Conservation (phyloP, 352 stramenopile species). For the Pythium dissimile region DNA sequence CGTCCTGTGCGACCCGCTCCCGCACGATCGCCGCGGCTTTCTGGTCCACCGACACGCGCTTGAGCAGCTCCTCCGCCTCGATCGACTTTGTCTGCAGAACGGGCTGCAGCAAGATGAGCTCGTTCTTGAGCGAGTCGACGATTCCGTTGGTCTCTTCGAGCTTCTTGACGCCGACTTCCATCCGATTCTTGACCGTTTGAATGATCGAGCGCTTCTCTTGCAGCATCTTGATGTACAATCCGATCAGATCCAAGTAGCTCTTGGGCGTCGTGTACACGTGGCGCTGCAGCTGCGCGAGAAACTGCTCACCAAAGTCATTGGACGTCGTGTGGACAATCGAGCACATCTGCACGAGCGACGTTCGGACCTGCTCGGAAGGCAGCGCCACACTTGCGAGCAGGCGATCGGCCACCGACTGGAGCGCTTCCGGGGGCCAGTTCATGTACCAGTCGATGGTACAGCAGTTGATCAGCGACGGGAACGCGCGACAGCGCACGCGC, state of each 20-base stretch:
- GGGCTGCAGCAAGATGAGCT: slow-evolving; percentile 91
- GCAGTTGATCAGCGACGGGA: slow-evolving; percentile 95
- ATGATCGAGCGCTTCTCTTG: slow-evolving; percentile 79
- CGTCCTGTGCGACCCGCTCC: slow-evolving; percentile 86
- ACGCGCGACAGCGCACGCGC: slow-evolving; percentile 90
- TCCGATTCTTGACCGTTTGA: slow-evolving; percentile 83
- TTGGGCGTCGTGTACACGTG: slow-evolving; percentile 97
- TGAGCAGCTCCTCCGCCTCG: slow-evolving; percentile 90
- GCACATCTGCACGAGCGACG: slow-evolving; percentile 88
- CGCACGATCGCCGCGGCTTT: slow-evolving; percentile 88
- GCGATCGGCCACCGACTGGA: slow-evolving; percentile 88
- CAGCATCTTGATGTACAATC: slow-evolving; percentile 92
- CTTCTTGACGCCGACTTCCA: slow-evolving; percentile 92
- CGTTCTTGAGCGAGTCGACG: slow-evolving; percentile 90
- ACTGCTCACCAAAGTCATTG: slow-evolving; percentile 83
- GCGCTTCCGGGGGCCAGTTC: slow-evolving; percentile 91
- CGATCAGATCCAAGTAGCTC: slow-evolving; percentile 95
- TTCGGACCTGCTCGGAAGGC: slow-evolving; percentile 65
- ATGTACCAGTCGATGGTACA: slow-evolving; percentile 97
- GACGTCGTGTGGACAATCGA: slow-evolving; percentile 92
- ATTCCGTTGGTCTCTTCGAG: slow-evolving; percentile 93
- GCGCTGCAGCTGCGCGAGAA: slow-evolving; percentile 87
- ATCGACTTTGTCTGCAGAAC: slow-evolving; percentile 88
- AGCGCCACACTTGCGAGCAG: slow-evolving; percentile 83
- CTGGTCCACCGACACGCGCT: slow-evolving; percentile 91